Conservation (phyloP, 371 early-diverging fungal species). For the Rhizomucor miehei region DNA sequence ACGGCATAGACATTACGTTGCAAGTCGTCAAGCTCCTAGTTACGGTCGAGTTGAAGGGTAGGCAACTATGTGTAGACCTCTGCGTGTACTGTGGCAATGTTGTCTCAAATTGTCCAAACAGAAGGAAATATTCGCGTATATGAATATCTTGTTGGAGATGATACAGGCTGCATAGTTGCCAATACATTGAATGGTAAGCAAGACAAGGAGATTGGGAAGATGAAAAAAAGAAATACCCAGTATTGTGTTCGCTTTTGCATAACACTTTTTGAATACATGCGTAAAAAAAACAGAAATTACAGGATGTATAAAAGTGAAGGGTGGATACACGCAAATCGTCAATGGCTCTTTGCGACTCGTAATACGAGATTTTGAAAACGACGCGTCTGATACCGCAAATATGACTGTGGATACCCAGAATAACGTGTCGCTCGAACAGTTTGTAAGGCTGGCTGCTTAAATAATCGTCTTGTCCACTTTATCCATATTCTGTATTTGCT, state of each 20-base stretch:
- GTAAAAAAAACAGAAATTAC: slow-evolving; percentile 4
- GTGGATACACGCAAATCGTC: slow-evolving; percentile 21
- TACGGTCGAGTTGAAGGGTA: slow-evolving; percentile 13
- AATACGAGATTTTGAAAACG: background rate
- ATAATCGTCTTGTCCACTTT: slow-evolving; percentile 33
- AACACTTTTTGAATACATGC: background rate
- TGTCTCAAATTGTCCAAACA: background rate
- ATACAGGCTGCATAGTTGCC: slow-evolving; percentile 22
- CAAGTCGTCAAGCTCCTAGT: slow-evolving; percentile 17
- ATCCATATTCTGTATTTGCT: slow-evolving; percentile 25
- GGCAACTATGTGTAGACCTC: background rate
- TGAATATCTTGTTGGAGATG: slow-evolving; percentile 28
- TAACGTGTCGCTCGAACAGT: slow-evolving; percentile 16
- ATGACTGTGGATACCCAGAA: slow-evolving; percentile 8
- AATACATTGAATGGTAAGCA: slow-evolving; percentile 19
- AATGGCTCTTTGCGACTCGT: slow-evolving; percentile 24
- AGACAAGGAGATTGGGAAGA: background rate
- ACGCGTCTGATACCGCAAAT: background rate
- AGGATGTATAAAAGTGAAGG: slow-evolving; percentile 9
- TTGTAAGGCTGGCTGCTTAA: slow-evolving; percentile 9
- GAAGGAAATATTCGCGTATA: slow-evolving; percentile 13
- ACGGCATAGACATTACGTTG: slow-evolving; percentile 21
- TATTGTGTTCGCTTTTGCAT: too few species aligned
- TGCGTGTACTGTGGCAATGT: background rate
- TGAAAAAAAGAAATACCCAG: background rate